Evolutionary conservation across 805 yeast genomes (phyloP).

Genomic region (Wickerhamia fluorescens): DNA sequence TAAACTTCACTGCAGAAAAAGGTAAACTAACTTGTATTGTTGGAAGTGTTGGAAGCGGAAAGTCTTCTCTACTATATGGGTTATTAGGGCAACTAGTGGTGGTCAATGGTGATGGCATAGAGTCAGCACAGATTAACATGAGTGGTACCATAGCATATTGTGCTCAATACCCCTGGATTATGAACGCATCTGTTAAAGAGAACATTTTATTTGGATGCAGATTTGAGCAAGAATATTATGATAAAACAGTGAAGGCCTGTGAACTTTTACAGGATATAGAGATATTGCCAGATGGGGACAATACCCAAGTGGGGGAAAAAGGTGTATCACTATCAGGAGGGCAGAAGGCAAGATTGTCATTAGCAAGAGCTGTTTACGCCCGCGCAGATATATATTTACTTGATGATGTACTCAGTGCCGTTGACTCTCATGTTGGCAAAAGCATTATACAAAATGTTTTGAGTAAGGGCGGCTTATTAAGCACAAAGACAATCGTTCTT

Average conservation of each 20-base stretch:
- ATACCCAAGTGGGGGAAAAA: constrained; percentile 22
- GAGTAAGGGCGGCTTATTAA: constrained; percentile 15
- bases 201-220: constrained; percentile 20
- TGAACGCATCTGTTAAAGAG: constrained; percentile 19
- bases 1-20: constrained; percentile 15
- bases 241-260: constrained; percentile 18
- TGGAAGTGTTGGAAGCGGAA: constrained; percentile 22
- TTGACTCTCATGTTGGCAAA: constrained; percentile 24
- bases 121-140: constrained; percentile 5
- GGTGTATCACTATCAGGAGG: constrained; percentile 26
- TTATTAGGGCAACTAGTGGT: constrained; percentile 17
- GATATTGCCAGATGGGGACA: constrained; percentile 21
- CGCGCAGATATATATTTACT: constrained; percentile 20
- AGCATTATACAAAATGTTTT: constrained; percentile 18
- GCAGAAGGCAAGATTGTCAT: constrained; percentile 21
- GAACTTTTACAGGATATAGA: constrained; percentile 18
- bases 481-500: constrained; percentile 18
- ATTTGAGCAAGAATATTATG: constrained; percentile 14
- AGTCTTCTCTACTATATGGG: constrained; percentile 17
- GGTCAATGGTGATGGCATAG: not conserved
- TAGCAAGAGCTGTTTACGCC: constrained; percentile 23
- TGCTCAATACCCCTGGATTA: constrained; percentile 19
- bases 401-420: constrained; percentile 22
- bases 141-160: constrained; percentile 21
- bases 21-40: constrained; percentile 20